A percentile compares a stretch with the other conserved stretches of the same genome.
Conservation (phyloP, 768 basidiomycete genomes). For the Termitomyces sp. region DNA sequence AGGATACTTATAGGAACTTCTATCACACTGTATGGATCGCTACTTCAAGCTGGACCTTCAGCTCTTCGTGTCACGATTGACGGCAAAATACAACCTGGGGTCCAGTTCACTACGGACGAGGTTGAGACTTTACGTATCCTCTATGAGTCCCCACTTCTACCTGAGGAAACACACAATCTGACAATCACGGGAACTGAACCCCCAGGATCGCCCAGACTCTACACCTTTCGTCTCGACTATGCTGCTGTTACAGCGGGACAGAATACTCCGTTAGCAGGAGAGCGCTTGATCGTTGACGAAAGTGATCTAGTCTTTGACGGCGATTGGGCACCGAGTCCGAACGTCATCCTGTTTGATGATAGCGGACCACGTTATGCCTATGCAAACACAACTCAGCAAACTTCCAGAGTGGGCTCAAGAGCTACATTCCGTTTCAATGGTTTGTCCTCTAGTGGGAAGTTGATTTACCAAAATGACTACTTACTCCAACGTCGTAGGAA, state of each 20-base stretch:
- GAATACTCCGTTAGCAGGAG: background rate
- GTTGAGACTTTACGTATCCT: background rate
- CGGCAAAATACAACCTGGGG: background rate
- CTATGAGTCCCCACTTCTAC: background rate
- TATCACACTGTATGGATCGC: too few species aligned
- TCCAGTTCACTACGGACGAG: background rate
- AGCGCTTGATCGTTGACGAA: background rate
- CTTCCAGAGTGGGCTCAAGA: background rate
- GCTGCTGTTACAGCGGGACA: background rate
- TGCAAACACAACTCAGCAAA: background rate
- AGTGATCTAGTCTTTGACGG: background rate
- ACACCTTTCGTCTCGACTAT: background rate
- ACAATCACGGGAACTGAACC: background rate
- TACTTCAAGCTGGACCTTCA: too few species aligned
- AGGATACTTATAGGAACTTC: too few species aligned
- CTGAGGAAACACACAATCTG: background rate
- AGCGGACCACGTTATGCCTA: background rate
- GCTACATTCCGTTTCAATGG: background rate
- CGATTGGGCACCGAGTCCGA: background rate
- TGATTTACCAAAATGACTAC: background rate
- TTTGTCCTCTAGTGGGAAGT: background rate
- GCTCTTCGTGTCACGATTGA: background rate
- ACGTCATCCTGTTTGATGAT: background rate
- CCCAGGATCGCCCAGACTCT: too few species aligned
- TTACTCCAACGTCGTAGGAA: background rate